Conservation (phyloP, 208 protist genomes). For the Trichomonas gallinae region DNA sequence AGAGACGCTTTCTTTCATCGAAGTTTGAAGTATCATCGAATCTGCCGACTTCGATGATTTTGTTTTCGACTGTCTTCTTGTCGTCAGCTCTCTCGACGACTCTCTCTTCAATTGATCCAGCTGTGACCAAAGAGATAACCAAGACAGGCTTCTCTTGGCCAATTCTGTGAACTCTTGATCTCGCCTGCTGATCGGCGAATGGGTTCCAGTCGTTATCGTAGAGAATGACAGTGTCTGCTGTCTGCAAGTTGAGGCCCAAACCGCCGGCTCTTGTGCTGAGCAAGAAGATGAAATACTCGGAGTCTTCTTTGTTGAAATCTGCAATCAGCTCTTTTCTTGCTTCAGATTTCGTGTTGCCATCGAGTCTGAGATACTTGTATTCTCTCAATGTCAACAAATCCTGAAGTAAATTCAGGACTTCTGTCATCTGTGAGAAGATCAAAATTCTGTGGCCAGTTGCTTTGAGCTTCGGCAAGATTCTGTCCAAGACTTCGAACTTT, state of each 20-base stretch:
- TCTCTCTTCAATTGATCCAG: slow-evolving; percentile 66
- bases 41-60: not conserved
- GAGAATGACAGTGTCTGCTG: slow-evolving; percentile 89
- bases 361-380: slow-evolving; percentile 55
- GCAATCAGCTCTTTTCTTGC: slow-evolving; percentile 62
- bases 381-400: slow-evolving; percentile 46
- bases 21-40: not conserved
- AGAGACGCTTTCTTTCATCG: not conserved
- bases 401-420: slow-evolving; percentile 60
- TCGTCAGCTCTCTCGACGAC: slow-evolving; percentile 48
- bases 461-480: slow-evolving; percentile 25
- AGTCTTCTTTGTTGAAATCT: slow-evolving; percentile 69
- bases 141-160: slow-evolving; percentile 33
- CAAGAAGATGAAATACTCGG: slow-evolving; percentile 71
- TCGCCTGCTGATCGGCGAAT: slow-evolving; percentile 90
- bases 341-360: slow-evolving; percentile 51
- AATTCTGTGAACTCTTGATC: slow-evolving; percentile 90
- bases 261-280: slow-evolving; percentile 87
- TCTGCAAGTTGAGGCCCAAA: slow-evolving; percentile 92
- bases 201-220: slow-evolving; percentile 97
- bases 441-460: slow-evolving; percentile 67
- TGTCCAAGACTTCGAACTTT: slow-evolving; percentile 12
- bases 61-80: not conserved
- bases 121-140: slow-evolving; percentile 70
- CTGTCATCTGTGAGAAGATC: slow-evolving; percentile 89